A percentile compares a stretch with the other conserved stretches of the same genome.
Conservation (phyloP, 2,329 filamentous ascomycete genomes). For the Ascochyta koolunga region DNA sequence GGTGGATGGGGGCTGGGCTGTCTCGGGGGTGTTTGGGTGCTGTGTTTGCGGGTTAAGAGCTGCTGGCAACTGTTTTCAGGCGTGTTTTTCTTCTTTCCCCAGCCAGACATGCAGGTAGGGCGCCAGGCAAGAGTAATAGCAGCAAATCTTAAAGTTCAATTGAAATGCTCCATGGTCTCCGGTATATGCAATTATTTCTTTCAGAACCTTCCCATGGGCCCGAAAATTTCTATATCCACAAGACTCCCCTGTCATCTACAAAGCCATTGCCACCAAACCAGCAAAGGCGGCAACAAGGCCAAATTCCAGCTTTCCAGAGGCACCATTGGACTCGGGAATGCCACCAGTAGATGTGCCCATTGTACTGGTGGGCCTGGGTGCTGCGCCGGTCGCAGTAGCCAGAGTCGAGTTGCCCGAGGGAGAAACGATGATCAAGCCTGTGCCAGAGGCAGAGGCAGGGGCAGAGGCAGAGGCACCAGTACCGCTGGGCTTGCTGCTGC, state of each 20-base stretch:
- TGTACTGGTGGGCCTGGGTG: constrained; percentile 15
- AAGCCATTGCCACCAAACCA: constrained; percentile 32
- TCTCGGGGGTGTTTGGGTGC: not conserved
- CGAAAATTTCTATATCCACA: not conserved
- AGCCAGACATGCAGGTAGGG: not conserved
- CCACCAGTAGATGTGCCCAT: constrained; percentile 16
- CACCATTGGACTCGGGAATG: constrained; percentile 23
- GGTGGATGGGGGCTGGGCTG: not conserved
- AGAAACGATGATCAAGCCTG: constrained; percentile 12
- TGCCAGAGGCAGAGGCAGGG: constrained; percentile 22
- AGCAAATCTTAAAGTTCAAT: not conserved
- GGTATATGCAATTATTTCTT: not conserved
- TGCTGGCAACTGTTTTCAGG: too few relatives aligned
- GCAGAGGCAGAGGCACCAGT: constrained; percentile 18
- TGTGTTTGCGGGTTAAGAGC: not conserved
- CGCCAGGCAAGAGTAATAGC: not conserved
- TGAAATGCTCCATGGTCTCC: not conserved
- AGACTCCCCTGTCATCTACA: constrained; percentile 22
- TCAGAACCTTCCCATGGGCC: too few relatives aligned
- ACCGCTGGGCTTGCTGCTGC: constrained; percentile 19
- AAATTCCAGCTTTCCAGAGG: constrained; percentile 32
- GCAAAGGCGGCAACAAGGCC: constrained; percentile 33
- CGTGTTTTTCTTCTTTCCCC: too few relatives aligned
- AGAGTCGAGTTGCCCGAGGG: constrained; percentile 16
- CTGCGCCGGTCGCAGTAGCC: constrained; percentile 16